Base-by-base conservation (phyloP, 192 early-diverging fungal genomes). In the Mortierella alpina region DNA sequence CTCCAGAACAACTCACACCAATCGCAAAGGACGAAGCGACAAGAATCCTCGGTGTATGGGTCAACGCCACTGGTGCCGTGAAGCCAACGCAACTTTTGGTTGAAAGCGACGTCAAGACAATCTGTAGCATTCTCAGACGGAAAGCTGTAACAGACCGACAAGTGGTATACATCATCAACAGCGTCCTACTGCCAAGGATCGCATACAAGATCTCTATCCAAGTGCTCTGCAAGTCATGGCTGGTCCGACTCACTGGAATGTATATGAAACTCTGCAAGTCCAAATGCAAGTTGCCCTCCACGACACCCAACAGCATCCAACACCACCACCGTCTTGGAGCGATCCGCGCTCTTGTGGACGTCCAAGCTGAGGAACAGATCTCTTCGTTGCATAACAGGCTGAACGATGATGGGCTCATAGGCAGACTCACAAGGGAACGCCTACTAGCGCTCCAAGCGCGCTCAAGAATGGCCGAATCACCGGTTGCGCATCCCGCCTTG, bases 361-460 rank as follows among this genome's bases (percentile, higher is more conserved):
- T 45, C 20, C 71, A 73, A 31, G 62, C 56, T 6, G 71, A 73
- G 14, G 71, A 73, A 40, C 71, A 73, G 47, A 66, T 73, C 15
- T 42, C 62, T 7, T 49, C 42, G n/a, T 56, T 73, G n/a, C 20
- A 14, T n/a, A 46, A 65, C 7, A n/a, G 71, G 13, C 56, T 73
- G 4, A 66, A 66, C 14, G 71, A 73, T n/a, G 48, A 20, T 15
- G 71, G 71, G 15, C 2, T 66, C 4, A 45, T 64, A 20, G 63
- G 71, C 0, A 23, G 44, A 39, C n/a, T 65, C 11, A 47, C 18
- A 45, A 15, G 71, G 4, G 71, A 62, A 2, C 62, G 71, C 6
- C 20, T 73, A 22, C 0, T 65, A 0, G 14, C 9, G 46, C 55
- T 66, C 7, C 71, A 73, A 66, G 23, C 17, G 6, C 10, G 23